These are phyloP conservation scores for Gaeumannomyces sp. DNA, from an alignment of 2,329 filamentous ascomycete genomes.

Conservation along the genomic window DNA sequence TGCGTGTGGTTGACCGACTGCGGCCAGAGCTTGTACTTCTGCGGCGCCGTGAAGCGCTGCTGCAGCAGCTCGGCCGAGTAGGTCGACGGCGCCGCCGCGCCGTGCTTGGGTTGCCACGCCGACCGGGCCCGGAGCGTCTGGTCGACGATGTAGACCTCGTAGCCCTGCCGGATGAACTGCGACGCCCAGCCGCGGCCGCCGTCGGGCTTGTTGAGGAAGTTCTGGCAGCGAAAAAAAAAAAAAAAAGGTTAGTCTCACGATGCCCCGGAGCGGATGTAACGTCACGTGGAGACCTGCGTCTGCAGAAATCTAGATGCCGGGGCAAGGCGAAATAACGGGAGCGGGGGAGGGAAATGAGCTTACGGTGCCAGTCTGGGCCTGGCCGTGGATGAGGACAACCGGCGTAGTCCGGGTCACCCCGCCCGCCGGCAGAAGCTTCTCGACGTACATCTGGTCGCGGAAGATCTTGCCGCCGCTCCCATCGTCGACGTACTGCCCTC, in stretches of 20 bases:
- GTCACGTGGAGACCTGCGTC: neutral
- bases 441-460: conserved; percentile 47
- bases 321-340: neutral
- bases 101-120: conserved; percentile 23
- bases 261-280: neutral
- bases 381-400: conserved; percentile 37
- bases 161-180: conserved; percentile 38
- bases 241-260: too few relatives aligned
- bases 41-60: conserved; percentile 31
- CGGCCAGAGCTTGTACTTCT: conserved; percentile 30
- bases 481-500: conserved; percentile 7
- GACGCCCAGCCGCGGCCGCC: conserved; percentile 39
- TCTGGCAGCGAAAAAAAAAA: neutral
- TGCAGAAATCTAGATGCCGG: neutral
- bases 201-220: conserved; percentile 33
- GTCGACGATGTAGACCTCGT: conserved; percentile 41
- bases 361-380: conserved; percentile 7
- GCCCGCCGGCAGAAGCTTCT: conserved; percentile 33
- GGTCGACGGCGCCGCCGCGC: conserved; percentile 3
- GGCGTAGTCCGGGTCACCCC: conserved; percentile 23
- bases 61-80: conserved; percentile 30
- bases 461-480: conserved; percentile 4
- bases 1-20: conserved; percentile 34
- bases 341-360: neutral
- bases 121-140: conserved; percentile 39